Base-by-base conservation (phyloP, 2,329 filamentous ascomycete genomes). In the Curvularia verruculosa region DNA sequence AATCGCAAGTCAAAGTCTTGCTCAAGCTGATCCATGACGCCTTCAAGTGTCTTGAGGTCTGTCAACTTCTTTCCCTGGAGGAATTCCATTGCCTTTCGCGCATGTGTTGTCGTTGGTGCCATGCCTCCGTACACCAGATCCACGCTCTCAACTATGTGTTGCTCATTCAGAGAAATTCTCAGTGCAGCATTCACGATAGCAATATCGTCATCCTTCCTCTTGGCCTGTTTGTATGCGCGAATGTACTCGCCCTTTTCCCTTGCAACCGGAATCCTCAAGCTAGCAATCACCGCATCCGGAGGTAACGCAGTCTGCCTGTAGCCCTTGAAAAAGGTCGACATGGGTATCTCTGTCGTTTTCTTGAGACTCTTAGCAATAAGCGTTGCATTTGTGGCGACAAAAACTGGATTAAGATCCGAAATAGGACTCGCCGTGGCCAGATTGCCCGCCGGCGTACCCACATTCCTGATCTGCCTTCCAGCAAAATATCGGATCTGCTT, bases 181-280 rank as follows among this genome's bases (percentile, higher is more conserved):
- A 98, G 77, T 1, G 94, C 92, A 26, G 90, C 87, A 47, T 96
- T 98, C 23, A 98, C 95, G 67, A 99, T 98, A 2, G 95, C 95
- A 72, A 99, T 98, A 72, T 99, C 95, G 69, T 99, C 95, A 68
- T 99, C 95, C 73, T 98, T 98, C 64, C 95, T 83, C 81, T 99
- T 99, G 0, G 95, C 87, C 75, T 98, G 94, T 78, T 99, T 99
- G 78, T 97, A 98, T 1, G 94, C 89, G 41, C 90, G 85, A 74
- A 96, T 89, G 72, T 88, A 92, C 73, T 98, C 95, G 3, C 90
- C 89, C 68, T 89, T 89, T 51, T 87, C 83, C 2, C 82, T 82
- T 0, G 90, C 89, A 2, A 90, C 79, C 0, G 95, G 95, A 43
- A 99, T 91, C n/a, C 89, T 86, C 61, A 99, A 88, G 40, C 89